These are phyloP conservation scores for Lyophyllum atratum DNA, from an alignment of 768 basidiomycete species.

Conservation along the genomic window DNA sequence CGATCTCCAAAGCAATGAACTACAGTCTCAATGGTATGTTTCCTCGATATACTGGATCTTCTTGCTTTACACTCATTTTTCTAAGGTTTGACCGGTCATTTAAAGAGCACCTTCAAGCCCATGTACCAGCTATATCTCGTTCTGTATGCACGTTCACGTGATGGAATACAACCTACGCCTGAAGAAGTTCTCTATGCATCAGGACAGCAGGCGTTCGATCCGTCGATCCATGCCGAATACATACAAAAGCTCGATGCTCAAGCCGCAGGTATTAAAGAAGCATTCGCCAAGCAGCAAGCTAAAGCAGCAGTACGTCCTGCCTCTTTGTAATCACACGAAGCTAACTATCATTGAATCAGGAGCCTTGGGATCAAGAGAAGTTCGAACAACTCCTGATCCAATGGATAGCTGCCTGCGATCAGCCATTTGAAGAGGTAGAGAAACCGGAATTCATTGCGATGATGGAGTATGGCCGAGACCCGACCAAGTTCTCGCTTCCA, in stretches of 20 bases:
- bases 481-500: not conserved
- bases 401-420: conserved; percentile 12
- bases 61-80: not conserved
- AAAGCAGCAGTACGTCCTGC: too few species aligned
- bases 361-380: conserved; percentile 1
- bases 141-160: not conserved
- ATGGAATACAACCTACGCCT: not conserved
- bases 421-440: conserved; percentile 23
- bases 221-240: not conserved
- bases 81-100: not conserved
- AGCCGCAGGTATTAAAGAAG: not conserved
- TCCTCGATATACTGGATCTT: not conserved
- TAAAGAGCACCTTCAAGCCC: not conserved
- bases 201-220: not conserved
- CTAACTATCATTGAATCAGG: not conserved
- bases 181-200: not conserved
- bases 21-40: conserved; percentile 5
- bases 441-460: conserved; percentile 17
- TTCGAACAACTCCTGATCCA: conserved; percentile 3
- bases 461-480: conserved; percentile 16
- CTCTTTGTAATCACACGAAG: too few species aligned
- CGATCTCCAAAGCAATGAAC: conserved; percentile 3
- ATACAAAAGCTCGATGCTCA: conserved; percentile 1
- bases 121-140: not conserved
- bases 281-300: too few species aligned